A percentile compares a stretch with the other conserved stretches of the same genome.
phyloP scores from a whole-genome alignment of 768 basidiomycete species.

The Agrocybe pediades region DNA sequence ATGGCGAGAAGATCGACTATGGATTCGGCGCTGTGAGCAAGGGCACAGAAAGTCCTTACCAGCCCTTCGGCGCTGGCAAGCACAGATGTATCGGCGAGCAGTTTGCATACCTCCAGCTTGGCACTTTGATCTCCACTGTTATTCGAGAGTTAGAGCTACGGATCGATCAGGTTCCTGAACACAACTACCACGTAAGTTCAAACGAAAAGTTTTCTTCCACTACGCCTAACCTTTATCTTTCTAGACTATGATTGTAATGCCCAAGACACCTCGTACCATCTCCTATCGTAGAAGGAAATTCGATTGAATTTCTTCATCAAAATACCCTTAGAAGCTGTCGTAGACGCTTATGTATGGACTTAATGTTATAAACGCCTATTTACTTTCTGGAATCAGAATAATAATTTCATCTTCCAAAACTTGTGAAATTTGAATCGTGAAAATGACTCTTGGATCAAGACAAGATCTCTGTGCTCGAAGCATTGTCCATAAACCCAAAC shows the following conservation, averaged over 20 bases:
- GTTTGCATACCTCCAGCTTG: slow-evolving; percentile 95
- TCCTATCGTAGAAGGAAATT: slow-evolving; percentile 67
- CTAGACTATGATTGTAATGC: slow-evolving; percentile 94
- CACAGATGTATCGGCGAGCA: slow-evolving; percentile 96
- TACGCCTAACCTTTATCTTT: slow-evolving; percentile 5
- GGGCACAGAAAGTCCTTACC: slow-evolving; percentile 94
- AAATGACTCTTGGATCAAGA: not conserved
- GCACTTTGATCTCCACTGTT: slow-evolving; percentile 77
- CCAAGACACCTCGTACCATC: slow-evolving; percentile 67
- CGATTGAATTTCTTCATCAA: slow-evolving; percentile 32
- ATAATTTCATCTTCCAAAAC: not conserved
- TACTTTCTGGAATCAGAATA: not conserved
- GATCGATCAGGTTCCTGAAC: slow-evolving; percentile 72
- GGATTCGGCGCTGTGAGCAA: slow-evolving; percentile 96
- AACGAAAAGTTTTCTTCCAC: not conserved
- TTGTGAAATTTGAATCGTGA: not conserved
- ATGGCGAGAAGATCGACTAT: slow-evolving; percentile 91
- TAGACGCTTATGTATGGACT: slow-evolving; percentile 5
- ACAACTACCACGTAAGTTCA: slow-evolving; percentile 86
- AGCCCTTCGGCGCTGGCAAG: slow-evolving; percentile 96
- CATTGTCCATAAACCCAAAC: not conserved
- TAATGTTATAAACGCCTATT: slow-evolving; percentile 9
- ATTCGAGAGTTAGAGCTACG: slow-evolving; percentile 76
- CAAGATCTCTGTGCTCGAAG: too few relatives aligned
- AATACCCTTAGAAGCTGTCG: slow-evolving; percentile 9